Evolutionary conservation across 139 green algal species (phyloP), one percentile per base, ranked within the genome.

Genomic region (Auxenochlorella pyrenoidosa): DNA sequence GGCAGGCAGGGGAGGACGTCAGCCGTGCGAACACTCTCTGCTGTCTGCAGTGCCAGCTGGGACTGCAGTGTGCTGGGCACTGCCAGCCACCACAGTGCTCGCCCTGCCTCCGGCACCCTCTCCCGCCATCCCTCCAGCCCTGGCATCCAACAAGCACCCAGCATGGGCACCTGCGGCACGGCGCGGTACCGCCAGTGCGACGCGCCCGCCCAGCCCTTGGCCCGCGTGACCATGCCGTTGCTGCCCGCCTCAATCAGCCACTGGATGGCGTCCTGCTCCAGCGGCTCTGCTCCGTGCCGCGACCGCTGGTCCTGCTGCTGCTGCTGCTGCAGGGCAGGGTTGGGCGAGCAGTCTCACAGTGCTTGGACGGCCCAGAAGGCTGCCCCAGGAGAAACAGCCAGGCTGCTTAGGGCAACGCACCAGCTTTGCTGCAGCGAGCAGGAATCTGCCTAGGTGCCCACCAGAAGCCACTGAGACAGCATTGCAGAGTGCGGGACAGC

Each of bases 171-270:
- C 76, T 75, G 81, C 26, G 78, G 63, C 32, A 76, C 81, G 16
- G 88, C 70, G 30, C 88, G 86, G 91, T 93, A 96, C 38, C 88
- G 81, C 94, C 94, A 97, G 87, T 96, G 94, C 30, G 86, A 87
- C 1, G 92, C 91, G 12, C 94, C 94, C 15, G 93, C 93, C 93
- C 94, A 96, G 43, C 83, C 86, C 60, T 83, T 89, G 79, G 75
- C 47, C 30, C 79, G 63, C 6, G 68, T 76, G 34, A 76, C 75
- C 34, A 79, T 72, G 85, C 44, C 40, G 84, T 68, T 85, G 76
- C 60, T 81, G 44, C 79, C 85, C 38, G 88, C 90, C 36, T 78
- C 70, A 8, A 93, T 77, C 36, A 92, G 78, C 84, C 82, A 93
- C 60, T 89, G 79, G 32, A 93, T 70, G 5, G 88, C 90, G 6